phyloP scores from a whole-genome alignment of 371 early-diverging fungal species.

The Mucor lusitanicus region DNA sequence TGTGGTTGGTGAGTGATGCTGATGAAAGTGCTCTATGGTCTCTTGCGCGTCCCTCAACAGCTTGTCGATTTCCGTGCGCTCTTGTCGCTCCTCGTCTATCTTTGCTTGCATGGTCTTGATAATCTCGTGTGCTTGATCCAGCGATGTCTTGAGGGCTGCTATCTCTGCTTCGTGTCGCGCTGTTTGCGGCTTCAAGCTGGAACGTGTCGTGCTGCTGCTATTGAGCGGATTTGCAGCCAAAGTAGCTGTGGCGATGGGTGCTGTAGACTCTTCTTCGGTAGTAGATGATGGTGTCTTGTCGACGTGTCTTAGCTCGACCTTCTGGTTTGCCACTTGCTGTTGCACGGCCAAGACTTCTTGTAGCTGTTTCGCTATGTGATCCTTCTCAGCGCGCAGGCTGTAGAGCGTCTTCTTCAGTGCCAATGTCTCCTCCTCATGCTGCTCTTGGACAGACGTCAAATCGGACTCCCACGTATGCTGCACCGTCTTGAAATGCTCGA shows the following conservation, averaged over 20 bases:
- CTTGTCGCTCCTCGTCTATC: constrained; percentile 1
- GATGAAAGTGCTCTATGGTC: background rate
- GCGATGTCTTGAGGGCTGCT: background rate
- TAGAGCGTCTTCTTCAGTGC: background rate
- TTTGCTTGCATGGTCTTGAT: constrained; percentile 7
- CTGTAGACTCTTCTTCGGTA: background rate
- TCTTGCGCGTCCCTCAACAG: constrained; percentile 19
- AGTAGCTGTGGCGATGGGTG: background rate
- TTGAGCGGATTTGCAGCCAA: no score
- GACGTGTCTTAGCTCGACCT: background rate
- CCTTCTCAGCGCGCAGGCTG: background rate
- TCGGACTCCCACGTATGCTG: background rate
- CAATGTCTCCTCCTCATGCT: constrained; percentile 3
- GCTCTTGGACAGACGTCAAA: background rate
- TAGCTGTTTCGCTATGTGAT: background rate
- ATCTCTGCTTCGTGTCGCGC: background rate
- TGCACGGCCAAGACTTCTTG: background rate
- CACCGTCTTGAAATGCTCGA: constrained; percentile 12
- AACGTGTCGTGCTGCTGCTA: background rate
- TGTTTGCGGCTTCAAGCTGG: background rate
- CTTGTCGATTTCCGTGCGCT: constrained; percentile 3
- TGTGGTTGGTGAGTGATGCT: background rate
- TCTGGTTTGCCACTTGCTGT: background rate
- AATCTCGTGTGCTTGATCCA: constrained; percentile 6
- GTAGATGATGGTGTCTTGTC: background rate